These are phyloP conservation scores for Torulaspora pretoriensis DNA, from an alignment of 1,139 yeast species.

Conservation along the genomic window DNA sequence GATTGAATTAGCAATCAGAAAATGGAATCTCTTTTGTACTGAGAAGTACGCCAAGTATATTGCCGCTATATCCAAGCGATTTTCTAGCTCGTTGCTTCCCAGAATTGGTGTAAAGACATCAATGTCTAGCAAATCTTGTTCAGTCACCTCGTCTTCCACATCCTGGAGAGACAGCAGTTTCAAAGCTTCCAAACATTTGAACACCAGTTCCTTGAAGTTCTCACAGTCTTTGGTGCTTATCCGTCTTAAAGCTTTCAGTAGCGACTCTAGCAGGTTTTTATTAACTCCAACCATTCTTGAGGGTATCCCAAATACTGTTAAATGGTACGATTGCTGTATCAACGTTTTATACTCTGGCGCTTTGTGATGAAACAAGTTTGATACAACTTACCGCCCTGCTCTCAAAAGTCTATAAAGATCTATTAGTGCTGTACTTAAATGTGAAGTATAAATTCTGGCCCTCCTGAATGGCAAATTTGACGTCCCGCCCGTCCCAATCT, in stretches of 20 bases:
- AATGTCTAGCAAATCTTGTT: slow-evolving; percentile 5
- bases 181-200: slow-evolving; percentile 9
- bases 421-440: slow-evolving; percentile 4
- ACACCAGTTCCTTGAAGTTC: slow-evolving; percentile 1
- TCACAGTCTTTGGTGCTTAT: not conserved
- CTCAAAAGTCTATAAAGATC: not conserved
- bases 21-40: slow-evolving; percentile 17
- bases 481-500: slow-evolving; percentile 8
- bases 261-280: slow-evolving; percentile 9
- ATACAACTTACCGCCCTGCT: slow-evolving; percentile 5
- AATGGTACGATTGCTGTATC: not conserved
- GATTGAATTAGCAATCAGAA: slow-evolving; percentile 16
- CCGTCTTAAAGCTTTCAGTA: slow-evolving; percentile 6
- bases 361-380: slow-evolving; percentile 3
- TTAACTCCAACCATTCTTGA: not conserved
- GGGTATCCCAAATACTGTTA: not conserved
- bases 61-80: slow-evolving; percentile 18
- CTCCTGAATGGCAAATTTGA: slow-evolving; percentile 9
- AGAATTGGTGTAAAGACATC: slow-evolving; percentile 23
- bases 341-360: not conserved
- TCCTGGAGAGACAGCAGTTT: slow-evolving; percentile 3
- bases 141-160: slow-evolving; percentile 4
- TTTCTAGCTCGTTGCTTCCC: slow-evolving; percentile 11
- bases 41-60: slow-evolving; percentile 26
- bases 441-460: slow-evolving; percentile 9